Evolutionary conservation across 176 grass and related monocot genomes (phyloP).

Genomic region (Coix lacrymajobi): DNA sequence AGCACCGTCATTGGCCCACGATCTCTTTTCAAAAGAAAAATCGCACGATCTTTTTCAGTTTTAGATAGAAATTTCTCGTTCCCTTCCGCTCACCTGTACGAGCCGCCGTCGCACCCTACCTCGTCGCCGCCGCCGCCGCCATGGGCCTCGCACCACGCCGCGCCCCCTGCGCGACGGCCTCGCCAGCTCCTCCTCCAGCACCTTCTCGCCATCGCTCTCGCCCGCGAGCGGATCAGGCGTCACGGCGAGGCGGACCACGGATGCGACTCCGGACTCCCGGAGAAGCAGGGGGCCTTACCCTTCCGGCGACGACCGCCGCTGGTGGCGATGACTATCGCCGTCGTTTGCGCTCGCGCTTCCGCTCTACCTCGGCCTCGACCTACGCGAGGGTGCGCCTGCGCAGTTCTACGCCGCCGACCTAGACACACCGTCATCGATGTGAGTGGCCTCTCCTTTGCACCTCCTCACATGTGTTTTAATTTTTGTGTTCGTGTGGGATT

Average conservation of each 20-base stretch:
- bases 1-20: too few species aligned
- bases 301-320: constrained; percentile 74
- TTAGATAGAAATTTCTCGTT: too few species aligned
- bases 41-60: too few species aligned
- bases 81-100: too few species aligned
- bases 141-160: too few species aligned
- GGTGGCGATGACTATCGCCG: constrained; percentile 44
- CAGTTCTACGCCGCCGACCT: constrained; percentile 39
- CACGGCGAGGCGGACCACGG: not conserved
- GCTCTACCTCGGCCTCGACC: constrained; percentile 59
- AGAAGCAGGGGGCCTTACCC: constrained; percentile 13
- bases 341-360: constrained; percentile 63
- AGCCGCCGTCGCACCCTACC: too few species aligned
- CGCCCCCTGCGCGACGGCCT: too few species aligned
- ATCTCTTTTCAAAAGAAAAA: too few species aligned
- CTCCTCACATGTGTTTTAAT: not conserved
- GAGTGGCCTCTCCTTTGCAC: not conserved
- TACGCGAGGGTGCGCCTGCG: constrained; percentile 43
- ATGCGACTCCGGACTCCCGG: not conserved
- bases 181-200: too few species aligned
- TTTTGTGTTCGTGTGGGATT: not conserved
- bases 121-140: too few species aligned
- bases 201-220: constrained; percentile 23
- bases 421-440: constrained; percentile 58
- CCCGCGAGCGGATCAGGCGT: constrained; percentile 21